phyloP scores from a whole-genome alignment of 2,329 filamentous ascomycete genomes.

The Exophiala lecanii-corni region DNA sequence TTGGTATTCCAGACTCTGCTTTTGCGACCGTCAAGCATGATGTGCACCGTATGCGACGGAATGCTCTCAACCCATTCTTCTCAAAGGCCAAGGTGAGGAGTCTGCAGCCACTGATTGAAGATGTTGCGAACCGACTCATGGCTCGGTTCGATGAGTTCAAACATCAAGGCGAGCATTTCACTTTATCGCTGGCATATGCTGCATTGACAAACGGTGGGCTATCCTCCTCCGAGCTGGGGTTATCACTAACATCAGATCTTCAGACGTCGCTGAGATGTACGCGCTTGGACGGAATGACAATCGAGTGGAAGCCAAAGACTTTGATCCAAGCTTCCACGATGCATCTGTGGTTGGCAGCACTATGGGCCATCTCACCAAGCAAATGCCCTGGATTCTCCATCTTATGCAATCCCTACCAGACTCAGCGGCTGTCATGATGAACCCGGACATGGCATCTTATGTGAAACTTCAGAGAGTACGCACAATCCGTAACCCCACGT shows the following conservation, averaged over 20 bases:
- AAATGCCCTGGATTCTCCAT: conserved; percentile 13
- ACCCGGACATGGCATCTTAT: conserved; percentile 11
- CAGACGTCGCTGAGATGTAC: conserved; percentile 19
- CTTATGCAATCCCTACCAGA: conserved; percentile 8
- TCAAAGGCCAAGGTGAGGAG: conserved; percentile 16
- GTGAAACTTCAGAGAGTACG: conserved; percentile 10
- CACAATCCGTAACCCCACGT: no score
- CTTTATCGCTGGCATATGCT: conserved; percentile 30
- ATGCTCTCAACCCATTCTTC: conserved; percentile 24
- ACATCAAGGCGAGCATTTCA: conserved; percentile 4
- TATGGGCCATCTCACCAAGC: conserved; percentile 10
- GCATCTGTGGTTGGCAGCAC: conserved; percentile 1
- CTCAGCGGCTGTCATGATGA: background rate
- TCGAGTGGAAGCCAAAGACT: conserved; percentile 12
- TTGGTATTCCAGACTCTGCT: conserved; percentile 12
- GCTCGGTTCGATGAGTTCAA: conserved; percentile 10
- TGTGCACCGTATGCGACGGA: conserved; percentile 23
- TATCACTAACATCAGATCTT: no score
- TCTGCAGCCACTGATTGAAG: conserved; percentile 27
- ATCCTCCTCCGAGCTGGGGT: no score
- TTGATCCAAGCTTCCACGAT: conserved; percentile 13
- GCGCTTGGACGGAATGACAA: conserved; percentile 14
- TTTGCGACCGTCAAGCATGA: conserved; percentile 23
- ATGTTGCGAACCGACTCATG: conserved; percentile 24
- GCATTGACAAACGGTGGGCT: conserved; percentile 28